A percentile compares a stretch with the other conserved stretches of the same genome.
These are phyloP conservation scores for Boletellus ananas DNA, from an alignment of 768 basidiomycete genomes.

Conservation along the genomic window DNA sequence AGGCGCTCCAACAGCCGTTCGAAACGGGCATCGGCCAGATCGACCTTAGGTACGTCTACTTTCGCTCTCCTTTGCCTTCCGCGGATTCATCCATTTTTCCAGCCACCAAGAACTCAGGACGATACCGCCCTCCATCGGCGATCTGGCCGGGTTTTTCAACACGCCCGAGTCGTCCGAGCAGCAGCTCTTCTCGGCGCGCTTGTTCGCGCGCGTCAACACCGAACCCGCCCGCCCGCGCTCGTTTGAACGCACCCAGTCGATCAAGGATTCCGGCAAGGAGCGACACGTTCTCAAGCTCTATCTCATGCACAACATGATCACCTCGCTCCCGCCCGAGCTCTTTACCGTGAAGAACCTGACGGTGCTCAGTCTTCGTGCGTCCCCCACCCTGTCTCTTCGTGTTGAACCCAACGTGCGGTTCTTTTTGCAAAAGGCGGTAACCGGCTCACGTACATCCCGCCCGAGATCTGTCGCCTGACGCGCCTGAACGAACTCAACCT, in stretches of 20 bases:
- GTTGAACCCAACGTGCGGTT: not conserved
- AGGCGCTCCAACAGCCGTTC: constrained; percentile 40
- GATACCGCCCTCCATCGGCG: constrained; percentile 46
- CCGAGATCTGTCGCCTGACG: constrained; percentile 53
- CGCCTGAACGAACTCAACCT: constrained; percentile 60
- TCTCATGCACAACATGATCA: constrained; percentile 53
- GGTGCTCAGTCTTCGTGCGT: constrained; percentile 62
- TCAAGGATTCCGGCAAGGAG: constrained; percentile 35
- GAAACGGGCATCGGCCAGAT: constrained; percentile 49
- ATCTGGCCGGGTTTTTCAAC: constrained; percentile 46
- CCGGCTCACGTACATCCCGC: constrained; percentile 50
- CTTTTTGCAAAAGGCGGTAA: constrained; percentile 47
- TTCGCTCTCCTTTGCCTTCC: not conserved
- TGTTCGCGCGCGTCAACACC: constrained; percentile 34
- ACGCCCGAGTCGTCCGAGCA: constrained; percentile 36
- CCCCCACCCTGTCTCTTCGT: not conserved
- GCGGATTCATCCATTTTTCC: constrained; percentile 4
- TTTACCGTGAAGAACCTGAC: constrained; percentile 56
- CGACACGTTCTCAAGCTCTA: constrained; percentile 54
- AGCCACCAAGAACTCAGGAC: constrained; percentile 41
- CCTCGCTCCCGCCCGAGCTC: constrained; percentile 51
- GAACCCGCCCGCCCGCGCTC: constrained; percentile 28
- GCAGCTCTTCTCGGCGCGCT: constrained; percentile 21
- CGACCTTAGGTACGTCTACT: constrained; percentile 48
- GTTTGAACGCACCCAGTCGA: constrained; percentile 26